These are phyloP conservation scores for Tetraselmis chui DNA, from an alignment of 139 green algal species.

Conservation along the genomic window DNA sequence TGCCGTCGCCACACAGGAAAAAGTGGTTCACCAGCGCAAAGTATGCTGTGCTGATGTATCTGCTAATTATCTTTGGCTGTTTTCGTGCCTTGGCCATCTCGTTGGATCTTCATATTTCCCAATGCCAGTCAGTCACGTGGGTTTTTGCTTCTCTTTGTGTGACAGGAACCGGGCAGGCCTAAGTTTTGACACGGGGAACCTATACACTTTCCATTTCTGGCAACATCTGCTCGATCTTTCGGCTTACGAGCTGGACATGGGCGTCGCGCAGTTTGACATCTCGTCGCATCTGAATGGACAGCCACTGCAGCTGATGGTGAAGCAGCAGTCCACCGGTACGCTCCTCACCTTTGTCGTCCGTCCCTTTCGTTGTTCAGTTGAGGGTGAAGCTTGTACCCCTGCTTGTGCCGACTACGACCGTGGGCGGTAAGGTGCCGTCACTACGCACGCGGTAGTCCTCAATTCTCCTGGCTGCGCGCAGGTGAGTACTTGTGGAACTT, in stretches of 20 bases:
- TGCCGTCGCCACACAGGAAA: not conserved
- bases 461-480: too few species aligned
- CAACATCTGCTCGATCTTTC: conserved; percentile 20
- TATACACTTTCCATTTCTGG: conserved; percentile 29
- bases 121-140: too few species aligned
- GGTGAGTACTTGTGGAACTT: conserved; percentile 12
- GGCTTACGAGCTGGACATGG: conserved; percentile 10
- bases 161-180: not conserved
- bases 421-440: not conserved
- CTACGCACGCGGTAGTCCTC: too few species aligned
- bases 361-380: not conserved
- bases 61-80: too few species aligned
- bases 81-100: too few species aligned
- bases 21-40: not conserved
- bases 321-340: not conserved
- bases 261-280: not conserved
- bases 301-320: not conserved
- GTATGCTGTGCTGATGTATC: too few species aligned
- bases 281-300: not conserved
- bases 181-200: not conserved
- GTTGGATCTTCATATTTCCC: too few species aligned
- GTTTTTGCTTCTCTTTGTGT: not conserved
- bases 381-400: not conserved
- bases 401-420: not conserved
- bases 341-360: not conserved